These are phyloP conservation scores for Clitopilus passeckerianus DNA, from an alignment of 768 basidiomycete genomes.

Conservation along the genomic window DNA sequence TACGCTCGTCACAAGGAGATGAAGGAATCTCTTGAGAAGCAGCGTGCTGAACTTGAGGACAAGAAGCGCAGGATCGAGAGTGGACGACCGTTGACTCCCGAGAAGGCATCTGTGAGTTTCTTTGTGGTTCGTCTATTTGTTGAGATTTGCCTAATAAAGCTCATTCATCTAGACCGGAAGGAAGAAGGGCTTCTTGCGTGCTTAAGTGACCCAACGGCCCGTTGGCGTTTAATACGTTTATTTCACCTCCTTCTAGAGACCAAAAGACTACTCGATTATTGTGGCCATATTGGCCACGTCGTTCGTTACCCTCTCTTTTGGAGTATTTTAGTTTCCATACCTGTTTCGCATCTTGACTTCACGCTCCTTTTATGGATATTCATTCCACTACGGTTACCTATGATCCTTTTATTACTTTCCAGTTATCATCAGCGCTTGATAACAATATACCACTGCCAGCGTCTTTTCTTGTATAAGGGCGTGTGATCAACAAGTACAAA, in stretches of 20 bases:
- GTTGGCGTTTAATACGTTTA: slow-evolving; percentile 8
- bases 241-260: slow-evolving; percentile 16
- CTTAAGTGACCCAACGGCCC: slow-evolving; percentile 25
- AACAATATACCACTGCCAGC: slow-evolving; percentile 37
- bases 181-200: slow-evolving; percentile 76
- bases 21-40: slow-evolving; percentile 99
- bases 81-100: slow-evolving; percentile 92
- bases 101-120: slow-evolving; percentile 76
- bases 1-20: slow-evolving; percentile 99
- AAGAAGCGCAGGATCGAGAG: slow-evolving; percentile 96
- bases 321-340: slow-evolving; percentile 33
- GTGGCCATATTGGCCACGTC: not conserved
- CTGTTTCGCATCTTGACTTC: slow-evolving; percentile 38
- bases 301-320: slow-evolving; percentile 18
- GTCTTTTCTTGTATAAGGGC: slow-evolving; percentile 7
- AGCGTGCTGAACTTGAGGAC: slow-evolving; percentile 91
- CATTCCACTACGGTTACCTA: slow-evolving; percentile 21
- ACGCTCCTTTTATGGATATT: slow-evolving; percentile 40
- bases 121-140: slow-evolving; percentile 2
- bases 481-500: slow-evolving; percentile 34
- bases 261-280: not conserved
- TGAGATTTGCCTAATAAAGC: slow-evolving; percentile 12
- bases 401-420: slow-evolving; percentile 44
- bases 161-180: slow-evolving; percentile 40
- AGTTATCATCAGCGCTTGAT: slow-evolving; percentile 13